Base-by-base conservation (phyloP, 2,329 filamentous ascomycete species). In the Neofusicoccum parvum region DNA sequence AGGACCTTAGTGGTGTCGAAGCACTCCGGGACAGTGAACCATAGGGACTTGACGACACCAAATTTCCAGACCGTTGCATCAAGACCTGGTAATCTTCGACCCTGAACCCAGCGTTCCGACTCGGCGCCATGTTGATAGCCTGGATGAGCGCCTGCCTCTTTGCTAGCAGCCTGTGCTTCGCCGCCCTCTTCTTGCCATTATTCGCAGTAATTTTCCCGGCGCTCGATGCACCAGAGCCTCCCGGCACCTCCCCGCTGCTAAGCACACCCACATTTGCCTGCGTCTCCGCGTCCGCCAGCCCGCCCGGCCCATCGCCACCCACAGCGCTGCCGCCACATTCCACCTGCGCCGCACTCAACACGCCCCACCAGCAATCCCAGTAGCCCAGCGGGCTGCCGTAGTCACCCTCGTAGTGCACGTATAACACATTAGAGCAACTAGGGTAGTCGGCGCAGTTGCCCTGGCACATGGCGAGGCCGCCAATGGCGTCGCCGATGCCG, bases 351-450 rank as follows among this genome's bases (percentile, higher is more conserved):
- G 41, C 64, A 3, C 43, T 7, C 36, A 65, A n/a, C 1, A 23
- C n/a, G 2, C 64, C 64, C 20, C 20, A 51, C 64, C 64, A 65
- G 37, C 64, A 65, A 36, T 65, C 64, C 64, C 64, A 65, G 54
- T 65, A 65, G 20, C 64, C 64, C 23, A 53, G 37, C 7, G 64
- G 54, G 14, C 53, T 60, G 64, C 64, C 37, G 15, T 17, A 34
- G 17, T 65, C 64, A 9, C 34, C 34, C 10, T 32, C 12, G 45
- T 60, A 65, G 36, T 65, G 64, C 10, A 51, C 54, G 43, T 51
- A 60, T 5, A 65, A 37, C 6, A 46, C 23, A 15, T 43, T 54
- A 46, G 34, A 45, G 45, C 53, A 65, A 5, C 17, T 45, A 9
- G 15, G 10, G 23, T 11, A 20, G 14, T 15, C 37, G 6, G 53